Conservation (phyloP, 2,329 filamentous ascomycete genomes). For the Xylaria sp. region DNA sequence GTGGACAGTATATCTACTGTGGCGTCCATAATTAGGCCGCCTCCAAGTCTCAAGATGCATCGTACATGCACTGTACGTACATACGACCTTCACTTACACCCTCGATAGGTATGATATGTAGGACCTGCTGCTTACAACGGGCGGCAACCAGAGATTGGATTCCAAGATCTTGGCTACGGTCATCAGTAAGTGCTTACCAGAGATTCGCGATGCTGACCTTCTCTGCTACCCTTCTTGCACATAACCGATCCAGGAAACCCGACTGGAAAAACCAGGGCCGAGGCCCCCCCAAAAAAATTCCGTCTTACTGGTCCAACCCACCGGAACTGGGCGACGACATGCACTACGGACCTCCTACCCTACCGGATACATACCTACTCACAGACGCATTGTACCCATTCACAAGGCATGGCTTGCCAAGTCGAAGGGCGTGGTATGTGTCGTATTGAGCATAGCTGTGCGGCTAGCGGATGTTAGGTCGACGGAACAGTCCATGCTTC, state of each 20-base stretch:
- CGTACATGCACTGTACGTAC: neutral
- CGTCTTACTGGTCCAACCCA: neutral
- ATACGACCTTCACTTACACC: neutral
- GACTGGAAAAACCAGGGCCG: neutral
- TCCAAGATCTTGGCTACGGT: neutral
- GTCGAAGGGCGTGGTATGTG: neutral
- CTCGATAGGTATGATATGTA: neutral
- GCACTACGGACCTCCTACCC: neutral
- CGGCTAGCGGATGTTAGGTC: neutral
- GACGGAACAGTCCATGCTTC: neutral
- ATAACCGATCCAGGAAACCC: no score
- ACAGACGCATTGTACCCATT: no score
- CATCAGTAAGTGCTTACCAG: neutral
- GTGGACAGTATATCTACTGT: no score
- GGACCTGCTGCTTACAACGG: neutral
- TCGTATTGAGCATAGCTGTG: neutral
- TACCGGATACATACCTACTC: neutral
- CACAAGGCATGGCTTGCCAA: neutral
- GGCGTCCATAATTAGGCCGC: no score
- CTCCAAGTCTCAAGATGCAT: neutral
- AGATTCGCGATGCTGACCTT: neutral
- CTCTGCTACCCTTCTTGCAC: neutral
- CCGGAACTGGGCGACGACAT: neutral
- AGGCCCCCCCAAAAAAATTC: neutral
- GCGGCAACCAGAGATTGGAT: neutral